phyloP scores from a whole-genome alignment of 2,329 filamentous ascomycete species.

The Celoporthe dispersa region DNA sequence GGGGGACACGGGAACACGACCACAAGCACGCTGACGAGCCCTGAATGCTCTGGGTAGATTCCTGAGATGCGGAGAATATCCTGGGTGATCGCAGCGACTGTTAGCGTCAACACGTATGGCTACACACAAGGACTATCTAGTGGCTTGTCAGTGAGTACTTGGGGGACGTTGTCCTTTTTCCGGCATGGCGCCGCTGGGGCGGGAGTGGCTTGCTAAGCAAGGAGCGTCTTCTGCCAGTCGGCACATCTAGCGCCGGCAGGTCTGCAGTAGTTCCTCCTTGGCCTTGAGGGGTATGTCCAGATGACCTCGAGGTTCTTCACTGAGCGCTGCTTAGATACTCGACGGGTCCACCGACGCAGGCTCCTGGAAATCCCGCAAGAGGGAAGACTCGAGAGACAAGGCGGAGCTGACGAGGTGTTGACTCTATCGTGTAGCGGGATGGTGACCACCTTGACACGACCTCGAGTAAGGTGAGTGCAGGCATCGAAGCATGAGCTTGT shows the following conservation, averaged over 20 bases:
- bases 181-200: not conserved
- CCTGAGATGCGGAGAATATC: not conserved
- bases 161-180: not conserved
- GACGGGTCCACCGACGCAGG: not conserved
- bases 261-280: slow-evolving; percentile 8
- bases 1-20: not conserved
- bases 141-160: not conserved
- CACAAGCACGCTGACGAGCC: not conserved
- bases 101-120: not conserved
- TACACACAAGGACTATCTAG: not conserved
- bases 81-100: not conserved
- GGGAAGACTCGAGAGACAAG: not conserved
- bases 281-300: not conserved
- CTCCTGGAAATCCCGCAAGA: not conserved
- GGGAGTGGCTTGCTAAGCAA: slow-evolving; percentile 13
- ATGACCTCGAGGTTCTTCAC: not conserved
- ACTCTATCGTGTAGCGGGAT: not conserved
- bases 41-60: not conserved
- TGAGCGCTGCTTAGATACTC: not conserved
- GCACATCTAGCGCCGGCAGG: slow-evolving; percentile 14
- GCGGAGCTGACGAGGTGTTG: not conserved
- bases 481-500: not conserved
- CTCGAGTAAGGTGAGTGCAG: not conserved
- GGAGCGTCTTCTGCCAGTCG: not conserved
- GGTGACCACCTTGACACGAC: not conserved